Conservation (phyloP, 495 filamentous ascomycete genomes). For the Physcia stellaris region DNA sequence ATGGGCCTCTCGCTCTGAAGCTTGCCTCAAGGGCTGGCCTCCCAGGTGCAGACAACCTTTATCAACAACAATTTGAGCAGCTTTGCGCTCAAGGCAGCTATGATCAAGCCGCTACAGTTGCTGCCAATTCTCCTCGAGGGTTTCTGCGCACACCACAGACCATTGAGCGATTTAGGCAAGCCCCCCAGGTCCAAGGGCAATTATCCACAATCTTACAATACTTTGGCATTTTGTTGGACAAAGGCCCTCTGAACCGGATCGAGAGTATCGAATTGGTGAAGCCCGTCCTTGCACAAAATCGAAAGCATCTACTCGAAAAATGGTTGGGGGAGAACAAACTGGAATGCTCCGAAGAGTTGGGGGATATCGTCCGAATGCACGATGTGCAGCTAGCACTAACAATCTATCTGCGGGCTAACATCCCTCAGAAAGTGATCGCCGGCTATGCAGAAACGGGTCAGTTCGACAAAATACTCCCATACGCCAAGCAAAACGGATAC, state of each 20-base stretch:
- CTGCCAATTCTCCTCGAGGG: conserved; percentile 89
- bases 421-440: conserved; percentile 83
- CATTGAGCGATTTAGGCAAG: conserved; percentile 84
- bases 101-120: conserved; percentile 81
- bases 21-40: conserved; percentile 87
- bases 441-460: conserved; percentile 90
- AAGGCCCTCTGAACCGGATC: conserved; percentile 79
- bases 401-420: conserved; percentile 79
- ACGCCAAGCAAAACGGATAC: conserved; percentile 69
- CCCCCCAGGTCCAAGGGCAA: conserved; percentile 55
- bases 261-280: conserved; percentile 90
- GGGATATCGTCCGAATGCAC: conserved; percentile 82
- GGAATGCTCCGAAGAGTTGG: conserved; percentile 87
- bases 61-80: conserved; percentile 82
- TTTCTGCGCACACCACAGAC: conserved; percentile 90
- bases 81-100: conserved; percentile 64
- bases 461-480: conserved; percentile 89
- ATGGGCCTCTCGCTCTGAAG: conserved; percentile 81
- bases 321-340: conserved; percentile 95
- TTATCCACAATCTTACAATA: conserved; percentile 94
- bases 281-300: conserved; percentile 81
- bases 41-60: conserved; percentile 89
- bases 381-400: conserved; percentile 71
- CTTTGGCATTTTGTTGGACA: conserved; percentile 93
- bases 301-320: conserved; percentile 93